Conservation (phyloP, 108 stramenopile species). For the Skeletonema grethae region DNA sequence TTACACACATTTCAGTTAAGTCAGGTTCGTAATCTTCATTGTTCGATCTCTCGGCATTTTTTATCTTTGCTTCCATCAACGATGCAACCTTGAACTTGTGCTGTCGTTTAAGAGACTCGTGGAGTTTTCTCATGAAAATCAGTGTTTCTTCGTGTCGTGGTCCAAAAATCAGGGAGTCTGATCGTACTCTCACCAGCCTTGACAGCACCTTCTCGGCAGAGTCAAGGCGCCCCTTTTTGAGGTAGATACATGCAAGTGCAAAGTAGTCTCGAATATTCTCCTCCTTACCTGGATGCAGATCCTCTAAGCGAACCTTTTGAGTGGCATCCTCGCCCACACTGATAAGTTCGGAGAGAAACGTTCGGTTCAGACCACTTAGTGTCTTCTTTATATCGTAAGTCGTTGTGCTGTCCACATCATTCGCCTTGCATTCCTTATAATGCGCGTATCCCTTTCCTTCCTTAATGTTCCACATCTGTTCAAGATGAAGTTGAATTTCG, state of each 20-base stretch:
- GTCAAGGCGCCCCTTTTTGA: slow-evolving; percentile 18
- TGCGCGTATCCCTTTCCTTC: slow-evolving; percentile 35
- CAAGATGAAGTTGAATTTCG: slow-evolving; percentile 47
- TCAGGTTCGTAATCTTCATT: slow-evolving; percentile 8
- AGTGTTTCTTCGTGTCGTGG: slow-evolving; percentile 38
- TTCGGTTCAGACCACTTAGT: slow-evolving; percentile 27
- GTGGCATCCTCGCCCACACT: slow-evolving; percentile 23
- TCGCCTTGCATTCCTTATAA: slow-evolving; percentile 31
- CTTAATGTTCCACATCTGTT: slow-evolving; percentile 35
- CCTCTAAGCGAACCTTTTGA: slow-evolving; percentile 5
- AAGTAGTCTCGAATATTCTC: slow-evolving; percentile 40
- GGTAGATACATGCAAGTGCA: slow-evolving; percentile 31
- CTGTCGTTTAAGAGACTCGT: slow-evolving; percentile 28
- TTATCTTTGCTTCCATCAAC: slow-evolving; percentile 12
- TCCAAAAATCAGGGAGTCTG: slow-evolving; percentile 25
- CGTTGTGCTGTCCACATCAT: slow-evolving; percentile 17
- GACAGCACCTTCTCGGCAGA: slow-evolving; percentile 30
- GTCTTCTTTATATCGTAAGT: slow-evolving; percentile 30
- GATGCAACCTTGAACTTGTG: slow-evolving; percentile 39
- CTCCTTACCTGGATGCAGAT: slow-evolving; percentile 21
- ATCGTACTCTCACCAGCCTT: slow-evolving; percentile 34
- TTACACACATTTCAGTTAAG: slow-evolving; percentile 12
- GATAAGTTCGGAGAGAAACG: slow-evolving; percentile 27
- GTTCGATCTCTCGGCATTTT: not conserved
- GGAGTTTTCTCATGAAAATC: slow-evolving; percentile 21